A percentile compares a stretch with the other conserved stretches of the same genome.
These are phyloP conservation scores for Nidula niveotomentosa DNA, from an alignment of 1,284 basidiomycete genomes.

Conservation along the genomic window DNA sequence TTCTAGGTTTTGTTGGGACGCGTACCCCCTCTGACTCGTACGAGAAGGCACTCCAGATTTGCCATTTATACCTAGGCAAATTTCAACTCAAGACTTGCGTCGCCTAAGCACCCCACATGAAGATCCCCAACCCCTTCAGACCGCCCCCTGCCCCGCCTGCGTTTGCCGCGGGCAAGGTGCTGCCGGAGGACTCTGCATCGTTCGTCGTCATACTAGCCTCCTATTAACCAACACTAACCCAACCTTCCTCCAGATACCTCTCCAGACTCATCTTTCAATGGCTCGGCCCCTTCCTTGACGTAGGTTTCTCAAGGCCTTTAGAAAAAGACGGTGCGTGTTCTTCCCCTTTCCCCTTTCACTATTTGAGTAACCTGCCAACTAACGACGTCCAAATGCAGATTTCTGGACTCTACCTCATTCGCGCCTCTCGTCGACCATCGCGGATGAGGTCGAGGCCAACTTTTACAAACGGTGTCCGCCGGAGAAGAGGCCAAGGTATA, in stretches of 20 bases:
- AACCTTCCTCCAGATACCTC: constrained; percentile 26
- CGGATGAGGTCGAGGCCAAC: constrained; percentile 40
- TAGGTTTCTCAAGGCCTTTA: constrained; percentile 55
- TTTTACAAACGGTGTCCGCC: constrained; percentile 52
- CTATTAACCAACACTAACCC: not conserved
- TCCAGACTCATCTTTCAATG: constrained; percentile 50
- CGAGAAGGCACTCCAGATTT: too few relatives aligned
- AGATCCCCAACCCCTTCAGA: not conserved
- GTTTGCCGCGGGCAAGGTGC: not conserved
- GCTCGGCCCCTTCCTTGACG: constrained; percentile 49
- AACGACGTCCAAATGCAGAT: constrained; percentile 29
- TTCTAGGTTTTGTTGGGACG: too few relatives aligned
- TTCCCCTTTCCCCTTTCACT: not conserved
- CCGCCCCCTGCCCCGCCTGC: not conserved
- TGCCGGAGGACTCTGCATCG: not conserved
- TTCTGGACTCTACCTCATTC: constrained; percentile 47
- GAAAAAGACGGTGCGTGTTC: constrained; percentile 47
- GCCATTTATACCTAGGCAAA: too few relatives aligned
- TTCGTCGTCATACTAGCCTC: not conserved
- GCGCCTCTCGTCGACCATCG: constrained; percentile 35
- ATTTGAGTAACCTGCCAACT: not conserved
- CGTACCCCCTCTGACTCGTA: too few relatives aligned
- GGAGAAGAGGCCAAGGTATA: constrained; percentile 35
- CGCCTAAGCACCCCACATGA: not conserved
- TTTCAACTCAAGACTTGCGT: too few relatives aligned